Evolutionary conservation across 305 asterid genomes (phyloP).

Genomic region (Fraxinus xanthoxyloides): DNA sequence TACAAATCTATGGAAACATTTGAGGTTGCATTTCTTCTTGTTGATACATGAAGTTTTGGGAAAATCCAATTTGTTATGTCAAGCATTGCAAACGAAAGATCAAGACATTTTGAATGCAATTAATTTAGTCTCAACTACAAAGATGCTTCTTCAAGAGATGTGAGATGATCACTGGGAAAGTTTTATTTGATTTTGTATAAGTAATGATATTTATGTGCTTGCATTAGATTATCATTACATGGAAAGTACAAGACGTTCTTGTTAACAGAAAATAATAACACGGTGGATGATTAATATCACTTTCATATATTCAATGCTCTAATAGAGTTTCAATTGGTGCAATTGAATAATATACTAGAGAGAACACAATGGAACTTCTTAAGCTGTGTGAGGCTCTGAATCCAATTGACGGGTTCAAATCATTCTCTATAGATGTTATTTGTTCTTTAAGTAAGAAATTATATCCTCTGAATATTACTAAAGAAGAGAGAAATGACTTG

Average conservation of each 20-base stretch:
- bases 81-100: background rate
- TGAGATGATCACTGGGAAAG: background rate
- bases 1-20: background rate
- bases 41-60: background rate
- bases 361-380: background rate
- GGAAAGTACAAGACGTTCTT: too few species aligned
- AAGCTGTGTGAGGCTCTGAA: background rate
- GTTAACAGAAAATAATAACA: background rate
- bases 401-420: background rate
- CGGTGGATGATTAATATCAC: background rate
- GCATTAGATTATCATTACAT: background rate
- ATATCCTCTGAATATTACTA: background rate
- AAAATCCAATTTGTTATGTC: background rate
- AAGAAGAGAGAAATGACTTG: background rate
- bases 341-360: background rate
- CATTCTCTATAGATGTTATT: background rate
- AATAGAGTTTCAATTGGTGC: slow-evolving; percentile 1
- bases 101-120: slow-evolving; percentile 3
- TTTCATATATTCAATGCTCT: background rate
- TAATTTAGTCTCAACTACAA: slow-evolving; percentile 1
- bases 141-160: background rate
- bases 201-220: background rate
- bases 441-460: background rate
- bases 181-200: background rate
- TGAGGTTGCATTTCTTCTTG: background rate